phyloP scores from a whole-genome alignment of 2,329 filamentous ascomycete genomes.

The Botrytis elliptica region DNA sequence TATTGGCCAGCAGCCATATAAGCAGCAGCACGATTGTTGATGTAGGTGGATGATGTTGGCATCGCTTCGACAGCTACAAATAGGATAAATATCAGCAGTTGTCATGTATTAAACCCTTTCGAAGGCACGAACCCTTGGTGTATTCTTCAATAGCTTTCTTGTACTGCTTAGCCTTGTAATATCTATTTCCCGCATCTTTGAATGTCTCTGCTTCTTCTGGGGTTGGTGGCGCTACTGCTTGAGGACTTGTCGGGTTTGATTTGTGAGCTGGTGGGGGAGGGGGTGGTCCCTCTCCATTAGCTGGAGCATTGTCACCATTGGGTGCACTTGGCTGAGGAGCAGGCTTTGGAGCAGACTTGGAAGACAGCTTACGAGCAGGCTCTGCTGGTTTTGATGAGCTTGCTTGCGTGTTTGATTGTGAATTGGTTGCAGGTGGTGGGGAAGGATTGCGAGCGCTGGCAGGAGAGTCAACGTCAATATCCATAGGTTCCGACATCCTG shows the following conservation, averaged over 20 bases:
- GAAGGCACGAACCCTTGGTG: slow-evolving; percentile 69
- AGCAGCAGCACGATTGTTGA: slow-evolving; percentile 92
- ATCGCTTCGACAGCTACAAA: slow-evolving; percentile 80
- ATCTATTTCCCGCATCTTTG: slow-evolving; percentile 93
- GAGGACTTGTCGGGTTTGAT: slow-evolving; percentile 60
- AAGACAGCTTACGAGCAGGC: slow-evolving; percentile 43
- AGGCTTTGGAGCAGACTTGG: slow-evolving; percentile 9
- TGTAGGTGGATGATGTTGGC: slow-evolving; percentile 81
- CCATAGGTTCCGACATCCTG: slow-evolving; percentile 59
- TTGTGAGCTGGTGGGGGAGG: slow-evolving; percentile 73
- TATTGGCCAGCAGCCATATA: slow-evolving; percentile 86
- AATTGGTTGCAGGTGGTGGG: slow-evolving; percentile 48
- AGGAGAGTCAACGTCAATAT: slow-evolving; percentile 66
- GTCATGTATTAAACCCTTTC: background rate
- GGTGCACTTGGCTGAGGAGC: slow-evolving; percentile 46
- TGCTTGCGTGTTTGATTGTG: slow-evolving; percentile 15
- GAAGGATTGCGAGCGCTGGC: slow-evolving; percentile 49
- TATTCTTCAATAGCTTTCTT: slow-evolving; percentile 86
- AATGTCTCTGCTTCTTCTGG: slow-evolving; percentile 80
- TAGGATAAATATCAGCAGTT: slow-evolving; percentile 23
- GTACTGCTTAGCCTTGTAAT: slow-evolving; percentile 94
- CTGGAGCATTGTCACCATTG: slow-evolving; percentile 38
- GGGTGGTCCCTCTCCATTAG: slow-evolving; percentile 41
- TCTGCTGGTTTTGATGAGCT: slow-evolving; percentile 36
- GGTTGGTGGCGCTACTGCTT: slow-evolving; percentile 43